Conservation (phyloP, 495 filamentous ascomycete species). For the Daldinia vernicosa region DNA sequence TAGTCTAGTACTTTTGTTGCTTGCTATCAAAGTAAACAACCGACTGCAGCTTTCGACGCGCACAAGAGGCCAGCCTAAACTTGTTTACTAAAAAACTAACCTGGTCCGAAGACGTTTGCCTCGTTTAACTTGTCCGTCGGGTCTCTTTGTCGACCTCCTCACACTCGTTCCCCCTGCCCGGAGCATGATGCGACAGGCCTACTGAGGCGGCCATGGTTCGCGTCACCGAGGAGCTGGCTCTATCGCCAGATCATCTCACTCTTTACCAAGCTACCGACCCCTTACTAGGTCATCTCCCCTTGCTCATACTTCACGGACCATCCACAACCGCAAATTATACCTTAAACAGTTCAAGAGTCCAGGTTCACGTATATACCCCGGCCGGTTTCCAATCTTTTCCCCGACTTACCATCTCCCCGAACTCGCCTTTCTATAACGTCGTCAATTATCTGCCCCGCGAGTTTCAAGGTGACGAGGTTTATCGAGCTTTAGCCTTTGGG, state of each 20-base stretch:
- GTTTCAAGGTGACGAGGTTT: constrained; percentile 91
- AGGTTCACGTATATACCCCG: constrained; percentile 88
- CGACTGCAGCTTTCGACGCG: constrained; percentile 37
- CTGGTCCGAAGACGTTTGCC: constrained; percentile 10
- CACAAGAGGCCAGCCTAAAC: constrained; percentile 23
- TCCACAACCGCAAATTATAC: constrained; percentile 85
- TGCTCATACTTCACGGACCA: constrained; percentile 86
- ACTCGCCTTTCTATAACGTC: constrained; percentile 91
- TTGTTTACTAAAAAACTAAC: constrained; percentile 15
- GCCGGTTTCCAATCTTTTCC: constrained; percentile 88
- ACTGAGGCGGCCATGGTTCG: constrained; percentile 69
- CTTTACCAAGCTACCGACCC: constrained; percentile 85
- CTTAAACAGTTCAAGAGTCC: constrained; percentile 87
- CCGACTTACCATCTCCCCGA: constrained; percentile 90
- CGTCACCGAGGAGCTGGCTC: constrained; percentile 69
- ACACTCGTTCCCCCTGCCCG: constrained; percentile 35
- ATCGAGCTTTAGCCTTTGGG: constrained; percentile 87
- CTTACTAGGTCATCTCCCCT: constrained; percentile 72
- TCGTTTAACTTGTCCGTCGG: constrained; percentile 18
- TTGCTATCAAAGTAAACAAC: constrained; percentile 37
- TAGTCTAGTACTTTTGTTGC: constrained; percentile 7
- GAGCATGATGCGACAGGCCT: constrained; percentile 50
- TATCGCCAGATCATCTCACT: constrained; percentile 78
- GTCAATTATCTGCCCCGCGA: constrained; percentile 92
- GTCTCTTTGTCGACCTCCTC: constrained; percentile 36